Base-by-base conservation (phyloP, 768 basidiomycete genomes). In the Calvatia gigantea region DNA sequence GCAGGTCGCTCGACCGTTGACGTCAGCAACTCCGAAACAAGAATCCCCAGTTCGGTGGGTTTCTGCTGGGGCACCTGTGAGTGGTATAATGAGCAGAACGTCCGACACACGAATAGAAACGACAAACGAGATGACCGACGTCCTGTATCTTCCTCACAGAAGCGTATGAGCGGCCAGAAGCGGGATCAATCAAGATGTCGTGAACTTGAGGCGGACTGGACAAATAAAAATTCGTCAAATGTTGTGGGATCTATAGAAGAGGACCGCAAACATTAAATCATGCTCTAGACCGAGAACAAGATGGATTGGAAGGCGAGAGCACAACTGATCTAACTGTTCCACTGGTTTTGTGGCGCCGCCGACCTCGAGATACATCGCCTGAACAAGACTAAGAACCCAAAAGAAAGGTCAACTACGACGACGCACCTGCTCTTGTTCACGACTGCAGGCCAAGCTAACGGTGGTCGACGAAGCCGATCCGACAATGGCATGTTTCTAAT, bases 361-460 rank as follows among this genome's bases (percentile, higher is more conserved):
- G 23, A 67, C 65, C 54, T 87, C 86, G 37, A 72, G 66, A 60
- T 87, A 87, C 85, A 87, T 87, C 1, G 76, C 78, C 85, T 86
- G 47, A 27, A 23, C 37, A 42, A 5, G 17, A 11, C 1, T 60
- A 12, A 25, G 46, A 23, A 46, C 32, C 27, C 32, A 52, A 15
- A 44, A 35, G 15, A 5, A 45, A 55, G 55, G 31, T 41, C 17
- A 15, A 41, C 54, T 43, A 6, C 14, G n/a, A 25, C 8, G 23
- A 57, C 80, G 55, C 59, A 86, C 85, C 46, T 73, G 76, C 70
- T 89, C 86, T 63, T 88, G 83, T 39, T 84, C 75, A 19, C 79
- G 77, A 0, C 76, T 79, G 60, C 86, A 88, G 6, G 81, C 80
- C 2, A 87, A 67, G 1, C 76, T 76, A 37, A 83, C 64, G 35